A percentile compares a stretch with the other conserved stretches of the same genome.
These are phyloP conservation scores for Dictyostelium brefeldianum DNA, from an alignment of 78 protist species.

Conservation along the genomic window DNA sequence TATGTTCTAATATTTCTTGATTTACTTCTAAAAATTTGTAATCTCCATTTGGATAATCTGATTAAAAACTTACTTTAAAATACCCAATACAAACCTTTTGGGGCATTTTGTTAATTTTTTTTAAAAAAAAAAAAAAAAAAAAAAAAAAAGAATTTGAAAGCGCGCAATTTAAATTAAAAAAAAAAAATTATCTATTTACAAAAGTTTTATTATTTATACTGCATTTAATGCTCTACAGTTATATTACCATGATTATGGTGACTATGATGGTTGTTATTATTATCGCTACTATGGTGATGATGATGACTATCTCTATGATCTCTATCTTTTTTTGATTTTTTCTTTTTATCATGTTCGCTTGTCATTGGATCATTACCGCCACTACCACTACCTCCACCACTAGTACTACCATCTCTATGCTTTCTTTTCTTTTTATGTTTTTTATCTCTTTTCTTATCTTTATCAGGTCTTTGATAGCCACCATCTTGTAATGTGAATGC, in stretches of 20 bases:
- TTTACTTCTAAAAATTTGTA: conserved; percentile 47
- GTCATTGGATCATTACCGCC: too few species aligned
- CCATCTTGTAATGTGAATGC: conserved; percentile 72
- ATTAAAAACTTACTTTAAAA: neutral
- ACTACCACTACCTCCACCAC: neutral
- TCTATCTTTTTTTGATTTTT: conserved; percentile 6
- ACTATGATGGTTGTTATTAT: neutral
- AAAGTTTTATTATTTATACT: neutral
- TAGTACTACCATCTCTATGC: conserved; percentile 21
- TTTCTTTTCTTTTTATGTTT: conserved; percentile 14
- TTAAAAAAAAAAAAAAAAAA: neutral
- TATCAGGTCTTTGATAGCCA: conserved; percentile 56
- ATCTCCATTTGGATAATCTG: conserved; percentile 12
- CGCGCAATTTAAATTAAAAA: neutral
- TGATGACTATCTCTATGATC: neutral
- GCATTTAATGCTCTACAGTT: neutral
- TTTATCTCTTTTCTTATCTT: conserved; percentile 9
- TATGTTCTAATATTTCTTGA: conserved; percentile 43
- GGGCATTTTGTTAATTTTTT: neutral
- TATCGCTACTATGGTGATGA: neutral
- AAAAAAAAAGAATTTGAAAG: neutral
- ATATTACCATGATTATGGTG: neutral
- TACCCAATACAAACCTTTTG: neutral
- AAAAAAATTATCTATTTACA: neutral
- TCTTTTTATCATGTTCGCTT: neutral